Percentiles rank a stretch among this genome's conserved stretches.
These are phyloP conservation scores for Millerago galiae DNA, from an alignment of 805 yeast species.

Conservation along the genomic window DNA sequence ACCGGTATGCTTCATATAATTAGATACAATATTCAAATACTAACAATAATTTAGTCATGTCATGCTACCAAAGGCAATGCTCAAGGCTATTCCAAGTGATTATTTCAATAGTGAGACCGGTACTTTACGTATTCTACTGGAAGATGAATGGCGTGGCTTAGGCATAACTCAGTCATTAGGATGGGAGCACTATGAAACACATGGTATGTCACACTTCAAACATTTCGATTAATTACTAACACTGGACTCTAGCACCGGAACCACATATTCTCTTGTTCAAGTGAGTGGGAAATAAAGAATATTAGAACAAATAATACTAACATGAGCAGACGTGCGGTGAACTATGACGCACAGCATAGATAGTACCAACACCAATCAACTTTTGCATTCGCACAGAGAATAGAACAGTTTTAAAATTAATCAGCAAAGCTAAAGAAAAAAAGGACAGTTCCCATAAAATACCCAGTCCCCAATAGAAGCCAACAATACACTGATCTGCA, in stretches of 20 bases:
- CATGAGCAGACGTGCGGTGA: slow-evolving; percentile 44
- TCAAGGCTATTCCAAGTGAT: slow-evolving; percentile 88
- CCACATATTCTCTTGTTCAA: slow-evolving; percentile 92
- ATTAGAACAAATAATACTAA: neutral
- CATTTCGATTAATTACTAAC: slow-evolving; percentile 11
- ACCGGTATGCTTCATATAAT: slow-evolving; percentile 37
- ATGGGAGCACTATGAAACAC: slow-evolving; percentile 97
- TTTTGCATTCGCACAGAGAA: neutral
- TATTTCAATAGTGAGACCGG: slow-evolving; percentile 93
- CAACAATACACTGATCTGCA: neutral
- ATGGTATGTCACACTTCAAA: slow-evolving; percentile 29
- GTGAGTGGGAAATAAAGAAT: slow-evolving; percentile 23
- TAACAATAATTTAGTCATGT: slow-evolving; percentile 57
- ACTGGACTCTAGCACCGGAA: slow-evolving; percentile 62
- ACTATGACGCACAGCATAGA: slow-evolving; percentile 36
- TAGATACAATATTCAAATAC: neutral
- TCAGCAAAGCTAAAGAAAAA: neutral
- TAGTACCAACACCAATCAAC: neutral
- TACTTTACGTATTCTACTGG: slow-evolving; percentile 80
- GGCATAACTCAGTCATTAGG: slow-evolving; percentile 97
- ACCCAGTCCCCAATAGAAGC: neutral
- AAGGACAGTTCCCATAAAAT: neutral
- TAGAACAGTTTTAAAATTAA: neutral
- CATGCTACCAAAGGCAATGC: slow-evolving; percentile 92
- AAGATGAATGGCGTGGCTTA: slow-evolving; percentile 98